These are phyloP conservation scores for Osmanthus fragrans DNA, from an alignment of 257 asterid genomes.

Conservation along the genomic window DNA sequence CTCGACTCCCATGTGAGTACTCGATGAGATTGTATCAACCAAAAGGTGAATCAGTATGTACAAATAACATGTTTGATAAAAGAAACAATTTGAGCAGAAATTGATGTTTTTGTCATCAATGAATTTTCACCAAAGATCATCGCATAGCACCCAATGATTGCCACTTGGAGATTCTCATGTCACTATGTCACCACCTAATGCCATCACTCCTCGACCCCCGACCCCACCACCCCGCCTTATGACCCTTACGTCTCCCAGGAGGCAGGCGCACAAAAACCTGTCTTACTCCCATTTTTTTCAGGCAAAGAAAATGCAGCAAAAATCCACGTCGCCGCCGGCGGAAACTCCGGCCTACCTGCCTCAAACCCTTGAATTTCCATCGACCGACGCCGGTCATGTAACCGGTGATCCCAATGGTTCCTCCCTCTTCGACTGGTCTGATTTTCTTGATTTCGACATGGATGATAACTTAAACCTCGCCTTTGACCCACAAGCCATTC, in stretches of 20 bases:
- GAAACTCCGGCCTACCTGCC: slow-evolving; percentile 10
- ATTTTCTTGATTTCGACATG: slow-evolving; percentile 63
- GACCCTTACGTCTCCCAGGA: slow-evolving; percentile 29
- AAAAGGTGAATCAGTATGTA: no score
- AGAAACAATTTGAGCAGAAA: no score
- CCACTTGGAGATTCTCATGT: slow-evolving; percentile 10
- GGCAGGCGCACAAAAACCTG: slow-evolving; percentile 1
- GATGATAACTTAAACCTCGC: slow-evolving; percentile 45
- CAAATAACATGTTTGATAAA: no score
- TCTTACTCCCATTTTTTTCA: slow-evolving; percentile 20
- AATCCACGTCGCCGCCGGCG: slow-evolving; percentile 26
- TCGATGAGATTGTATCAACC: no score
- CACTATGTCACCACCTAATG: slow-evolving; percentile 59
- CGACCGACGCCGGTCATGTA: slow-evolving; percentile 9
- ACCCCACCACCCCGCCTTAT: slow-evolving; percentile 26
- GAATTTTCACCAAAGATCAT: no score
- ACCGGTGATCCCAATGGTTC: slow-evolving; percentile 43
- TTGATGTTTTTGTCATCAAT: no score
- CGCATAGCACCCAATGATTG: neutral
- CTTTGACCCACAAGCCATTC: slow-evolving; percentile 24
- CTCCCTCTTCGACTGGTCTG: slow-evolving; percentile 74
- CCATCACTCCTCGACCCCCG: slow-evolving; percentile 22
- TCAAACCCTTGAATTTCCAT: slow-evolving; percentile 21
- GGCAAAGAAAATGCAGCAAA: slow-evolving; percentile 7
- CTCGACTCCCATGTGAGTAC: no score